Evolutionary conservation across 306 rosid species (phyloP), one percentile per base, ranked within the genome.

Genomic region (Betula pendula): DNA sequence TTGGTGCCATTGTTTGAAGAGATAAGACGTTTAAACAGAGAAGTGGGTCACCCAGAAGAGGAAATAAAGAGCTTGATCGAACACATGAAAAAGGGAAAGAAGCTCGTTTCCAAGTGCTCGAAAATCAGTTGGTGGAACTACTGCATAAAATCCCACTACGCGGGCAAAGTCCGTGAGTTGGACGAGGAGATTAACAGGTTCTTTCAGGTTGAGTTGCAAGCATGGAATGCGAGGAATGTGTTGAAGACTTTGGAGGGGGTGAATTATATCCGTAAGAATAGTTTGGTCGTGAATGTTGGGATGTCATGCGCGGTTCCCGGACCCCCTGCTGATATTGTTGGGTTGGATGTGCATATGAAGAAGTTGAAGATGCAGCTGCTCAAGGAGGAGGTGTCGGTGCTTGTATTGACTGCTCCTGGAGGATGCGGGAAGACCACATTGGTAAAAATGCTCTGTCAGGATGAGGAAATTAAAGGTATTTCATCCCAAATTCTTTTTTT

Each of bases 361-460:
- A 79, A 82, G 40, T 42, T 87, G 86, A 87, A 84, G 86, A 17
- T 2, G 56, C 78, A 79, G 60, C 56, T 84, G 16, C 80, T 88
- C 14, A 77, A 35, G 56, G 83, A 75, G 1, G 87, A 72, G 1
- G 27, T 24, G 17, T 75, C 83, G 15, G 11, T 69, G 19, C 5
- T 82, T 0, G 58, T 71, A 40, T 40, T 90, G 58, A 86, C 90
- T 31, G 92, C 84, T 49, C 71, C 82, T 6, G 87, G 85, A 0
- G 94, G 94, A 33, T 80, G 74, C 2, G 92, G 92, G 24, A 90
- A 90, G 81, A 82, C 90, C 22, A 88, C 94, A 4, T 42, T 90
- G 74, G 94, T 85, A 8, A 58, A 50, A 3, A 69, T 63, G 82
- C 75, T 90, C 7, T 88, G 88, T 47, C 71, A 76, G 51, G 88